phyloP scores from a whole-genome alignment of 768 basidiomycete species.

The Boletus subcaerulescens region DNA sequence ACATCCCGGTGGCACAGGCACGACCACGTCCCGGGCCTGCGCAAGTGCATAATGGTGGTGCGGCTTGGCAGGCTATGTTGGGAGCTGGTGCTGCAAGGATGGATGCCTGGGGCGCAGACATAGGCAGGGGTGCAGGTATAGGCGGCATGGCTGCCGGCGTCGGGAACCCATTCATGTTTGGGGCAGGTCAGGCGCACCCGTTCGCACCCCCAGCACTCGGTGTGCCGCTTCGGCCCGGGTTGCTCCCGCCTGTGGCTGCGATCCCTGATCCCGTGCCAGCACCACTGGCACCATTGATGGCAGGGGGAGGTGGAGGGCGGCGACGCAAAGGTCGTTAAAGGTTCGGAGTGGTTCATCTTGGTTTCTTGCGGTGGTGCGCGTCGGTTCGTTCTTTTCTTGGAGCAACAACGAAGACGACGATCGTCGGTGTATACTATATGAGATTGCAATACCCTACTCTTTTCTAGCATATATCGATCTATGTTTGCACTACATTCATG shows the following conservation, averaged over 20 bases:
- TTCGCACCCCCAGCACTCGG: background rate
- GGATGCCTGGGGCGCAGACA: background rate
- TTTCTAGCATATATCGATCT: conserved; percentile 3
- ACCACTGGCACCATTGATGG: background rate
- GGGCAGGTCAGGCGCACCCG: conserved; percentile 11
- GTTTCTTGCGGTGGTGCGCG: background rate
- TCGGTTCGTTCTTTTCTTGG: background rate
- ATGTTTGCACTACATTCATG: background rate
- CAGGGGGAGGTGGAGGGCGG: conserved; percentile 5
- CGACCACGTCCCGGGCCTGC: background rate
- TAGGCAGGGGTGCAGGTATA: background rate
- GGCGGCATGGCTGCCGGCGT: background rate
- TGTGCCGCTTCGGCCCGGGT: background rate
- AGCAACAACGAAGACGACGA: background rate
- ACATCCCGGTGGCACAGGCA: conserved; percentile 42
- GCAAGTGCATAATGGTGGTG: background rate
- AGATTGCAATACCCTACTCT: background rate
- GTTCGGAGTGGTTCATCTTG: background rate
- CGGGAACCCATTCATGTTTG: conserved; percentile 14
- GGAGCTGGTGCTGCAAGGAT: background rate
- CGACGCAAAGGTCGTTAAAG: conserved; percentile 8
- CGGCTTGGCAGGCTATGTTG: background rate
- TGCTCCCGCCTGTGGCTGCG: background rate
- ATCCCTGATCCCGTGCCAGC: background rate
- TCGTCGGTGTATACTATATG: background rate